These are phyloP conservation scores for Neurospora sp. DNA, from an alignment of 495 filamentous ascomycete genomes.

Conservation along the genomic window DNA sequence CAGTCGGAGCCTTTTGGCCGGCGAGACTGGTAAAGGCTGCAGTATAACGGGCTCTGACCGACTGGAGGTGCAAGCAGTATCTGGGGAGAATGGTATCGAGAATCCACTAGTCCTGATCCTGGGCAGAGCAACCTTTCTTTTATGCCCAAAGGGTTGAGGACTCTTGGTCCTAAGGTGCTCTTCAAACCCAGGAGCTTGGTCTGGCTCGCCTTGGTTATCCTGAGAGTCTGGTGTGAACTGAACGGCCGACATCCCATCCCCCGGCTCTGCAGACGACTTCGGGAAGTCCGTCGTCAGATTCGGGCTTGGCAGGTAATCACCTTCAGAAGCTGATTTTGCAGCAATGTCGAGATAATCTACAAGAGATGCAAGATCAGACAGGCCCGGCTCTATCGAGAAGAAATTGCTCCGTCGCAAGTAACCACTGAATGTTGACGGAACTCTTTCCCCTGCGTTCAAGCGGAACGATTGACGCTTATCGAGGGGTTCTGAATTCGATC, in stretches of 20 bases:
- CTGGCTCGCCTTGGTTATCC: background rate
- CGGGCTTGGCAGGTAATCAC: background rate
- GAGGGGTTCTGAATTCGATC: background rate
- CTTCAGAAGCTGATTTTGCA: background rate
- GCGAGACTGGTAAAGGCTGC: slow-evolving; percentile 37
- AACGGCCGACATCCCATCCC: background rate
- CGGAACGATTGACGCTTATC: slow-evolving; percentile 1
- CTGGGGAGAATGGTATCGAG: background rate
- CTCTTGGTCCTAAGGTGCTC: background rate
- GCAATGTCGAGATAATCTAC: slow-evolving; percentile 9
- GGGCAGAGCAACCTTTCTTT: slow-evolving; percentile 4
- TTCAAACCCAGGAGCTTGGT: background rate
- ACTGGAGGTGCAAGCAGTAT: background rate
- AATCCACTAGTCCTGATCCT: slow-evolving; percentile 3
- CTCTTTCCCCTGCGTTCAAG: slow-evolving; percentile 1
- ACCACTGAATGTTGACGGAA: background rate
- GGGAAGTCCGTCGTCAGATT: background rate
- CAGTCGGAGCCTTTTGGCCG: slow-evolving; percentile 33
- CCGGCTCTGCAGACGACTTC: background rate
- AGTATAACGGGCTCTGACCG: slow-evolving; percentile 20
- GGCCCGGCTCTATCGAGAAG: slow-evolving; percentile 16
- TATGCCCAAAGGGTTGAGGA: slow-evolving; percentile 1
- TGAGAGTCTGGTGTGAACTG: background rate
- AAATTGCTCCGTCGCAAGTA: slow-evolving; percentile 6
- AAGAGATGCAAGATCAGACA: slow-evolving; percentile 15